Evolutionary conservation across 495 filamentous ascomycete species (phyloP).

Genomic region (Penicillium flavigenum): DNA sequence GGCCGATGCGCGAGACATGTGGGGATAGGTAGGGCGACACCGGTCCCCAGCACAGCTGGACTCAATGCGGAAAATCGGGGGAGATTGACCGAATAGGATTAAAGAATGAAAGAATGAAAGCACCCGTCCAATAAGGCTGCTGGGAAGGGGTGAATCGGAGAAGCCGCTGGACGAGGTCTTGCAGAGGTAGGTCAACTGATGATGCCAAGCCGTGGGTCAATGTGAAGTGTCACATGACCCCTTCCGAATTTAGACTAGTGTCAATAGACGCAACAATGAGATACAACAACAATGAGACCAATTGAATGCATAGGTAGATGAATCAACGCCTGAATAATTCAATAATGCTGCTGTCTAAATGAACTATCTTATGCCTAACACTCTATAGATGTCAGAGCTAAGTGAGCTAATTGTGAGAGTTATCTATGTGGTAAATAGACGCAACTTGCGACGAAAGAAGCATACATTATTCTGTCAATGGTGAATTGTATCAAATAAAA

Average conservation of each 20-base stretch:
- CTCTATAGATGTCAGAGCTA: constrained; percentile 1
- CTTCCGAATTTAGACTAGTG: constrained; percentile 25
- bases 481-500: constrained; percentile 19
- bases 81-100: constrained; percentile 24
- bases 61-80: constrained; percentile 27
- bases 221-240: constrained; percentile 37
- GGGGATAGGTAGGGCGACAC: constrained; percentile 46
- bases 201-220: constrained; percentile 46
- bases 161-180: constrained; percentile 29
- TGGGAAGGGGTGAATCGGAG: constrained; percentile 22
- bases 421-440: constrained; percentile 1
- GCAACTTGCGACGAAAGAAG: not conserved
- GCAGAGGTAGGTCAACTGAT: constrained; percentile 36
- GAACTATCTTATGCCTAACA: not conserved
- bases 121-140: constrained; percentile 34
- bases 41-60: constrained; percentile 35
- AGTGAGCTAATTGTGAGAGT: constrained; percentile 10
- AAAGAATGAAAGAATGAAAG: constrained; percentile 21
- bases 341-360: not conserved
- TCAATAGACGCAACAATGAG: not conserved
- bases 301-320: not conserved
- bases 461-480: not conserved
- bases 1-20: constrained; percentile 52
- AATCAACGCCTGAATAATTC: not conserved
- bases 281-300: not conserved